Evolutionary conservation across 768 basidiomycete genomes (phyloP), one percentile per base, ranked within the genome.

Genomic region (Pleurotus cornucopiae): DNA sequence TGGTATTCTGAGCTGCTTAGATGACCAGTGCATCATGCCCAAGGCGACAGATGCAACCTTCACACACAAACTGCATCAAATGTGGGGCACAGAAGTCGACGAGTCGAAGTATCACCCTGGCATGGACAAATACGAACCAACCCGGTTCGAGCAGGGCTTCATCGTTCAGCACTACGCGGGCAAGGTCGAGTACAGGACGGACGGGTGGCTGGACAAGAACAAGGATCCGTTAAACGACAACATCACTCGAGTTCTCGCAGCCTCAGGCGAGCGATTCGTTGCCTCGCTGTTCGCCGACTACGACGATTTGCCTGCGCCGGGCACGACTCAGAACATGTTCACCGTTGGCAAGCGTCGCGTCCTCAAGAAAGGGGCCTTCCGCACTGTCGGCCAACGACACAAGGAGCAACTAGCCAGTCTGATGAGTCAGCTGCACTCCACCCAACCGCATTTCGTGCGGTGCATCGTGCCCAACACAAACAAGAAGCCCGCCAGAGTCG

Each of bases 1-100:
- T 60, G 97, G 97, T 53, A 88, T 98, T 58, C 79, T 99, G 45
- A 91, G 93, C 59, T 88, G 89, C 63, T 74, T 99, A 37, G 97
- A 99, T 68, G 97, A 98, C 67, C 96, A 98, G 61, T 98, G 96
- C 67, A 98, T 99, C 70, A 99, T 98, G 96, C 97, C 96, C n/a
- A 94, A 93, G 67, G 96, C 96, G 3, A 92, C 89, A 11, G 96
- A 99, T 69, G 72, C 84, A 43, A 98, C 95, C 0, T 98, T 99
- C 74, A 93, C 94, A 30, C 84, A 92, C 72, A 98, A 98, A 70
- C 81, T 98, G 2, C 81, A 93, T 63, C 76, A 80, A 11, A 75
- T 92, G 57, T 98, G 94, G 94, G 75, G 75, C 14, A 66, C 74
- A 21, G 64, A 71, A 23, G 71, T 70, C 6, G 80, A 73, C 1